phyloP scores from a whole-genome alignment of 2,329 filamentous ascomycete genomes.

The Penicillium sclerotiorum region DNA sequence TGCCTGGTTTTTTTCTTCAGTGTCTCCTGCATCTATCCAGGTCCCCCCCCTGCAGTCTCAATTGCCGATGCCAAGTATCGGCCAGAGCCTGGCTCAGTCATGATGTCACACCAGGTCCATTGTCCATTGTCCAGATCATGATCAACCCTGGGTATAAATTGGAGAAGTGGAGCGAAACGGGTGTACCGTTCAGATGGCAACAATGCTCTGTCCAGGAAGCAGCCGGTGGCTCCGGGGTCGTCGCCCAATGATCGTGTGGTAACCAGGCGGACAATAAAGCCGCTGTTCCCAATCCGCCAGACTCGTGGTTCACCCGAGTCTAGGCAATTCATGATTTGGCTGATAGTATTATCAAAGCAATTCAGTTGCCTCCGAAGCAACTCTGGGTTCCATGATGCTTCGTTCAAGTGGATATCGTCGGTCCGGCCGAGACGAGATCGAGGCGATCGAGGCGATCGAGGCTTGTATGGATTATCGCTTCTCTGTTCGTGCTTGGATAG shows the following conservation, averaged over 20 bases:
- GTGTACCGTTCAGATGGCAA: conserved; percentile 2
- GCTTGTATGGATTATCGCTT: background rate
- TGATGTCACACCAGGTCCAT: conserved; percentile 15
- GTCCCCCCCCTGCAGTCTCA: background rate
- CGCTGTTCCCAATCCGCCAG: background rate
- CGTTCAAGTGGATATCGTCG: background rate
- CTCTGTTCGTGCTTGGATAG: background rate
- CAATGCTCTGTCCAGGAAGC: background rate
- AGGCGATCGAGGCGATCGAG: too few relatives aligned
- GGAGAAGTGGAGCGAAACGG: conserved; percentile 6
- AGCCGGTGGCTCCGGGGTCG: conserved; percentile 1
- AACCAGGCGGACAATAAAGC: background rate
- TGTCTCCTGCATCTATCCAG: too few relatives aligned
- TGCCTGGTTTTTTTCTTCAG: too few relatives aligned
- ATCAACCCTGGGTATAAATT: conserved; percentile 11
- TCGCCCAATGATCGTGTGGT: background rate
- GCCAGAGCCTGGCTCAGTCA: conserved; percentile 5
- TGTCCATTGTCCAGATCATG: conserved; percentile 7
- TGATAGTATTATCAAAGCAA: background rate
- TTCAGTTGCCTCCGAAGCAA: background rate
- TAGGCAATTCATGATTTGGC: background rate
- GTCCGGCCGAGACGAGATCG: background rate
- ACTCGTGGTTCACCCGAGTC: conserved; percentile 9
- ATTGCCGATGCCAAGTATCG: background rate
- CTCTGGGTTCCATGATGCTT: too few relatives aligned